phyloP scores from a whole-genome alignment of 371 early-diverging fungal genomes.

The Chytridium lagenaria region DNA sequence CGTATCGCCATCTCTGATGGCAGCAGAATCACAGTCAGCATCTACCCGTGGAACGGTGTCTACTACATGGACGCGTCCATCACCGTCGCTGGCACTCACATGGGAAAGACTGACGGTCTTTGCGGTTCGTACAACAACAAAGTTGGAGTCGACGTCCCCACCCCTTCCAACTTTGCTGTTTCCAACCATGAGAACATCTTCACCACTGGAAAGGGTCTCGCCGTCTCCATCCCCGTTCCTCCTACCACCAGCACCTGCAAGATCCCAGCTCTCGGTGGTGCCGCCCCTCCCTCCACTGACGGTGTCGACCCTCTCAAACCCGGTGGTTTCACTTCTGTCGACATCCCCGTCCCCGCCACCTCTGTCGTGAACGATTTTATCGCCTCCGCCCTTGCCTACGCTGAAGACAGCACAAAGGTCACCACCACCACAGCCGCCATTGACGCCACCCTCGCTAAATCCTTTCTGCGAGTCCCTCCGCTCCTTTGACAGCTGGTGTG shows the following conservation, averaged over 20 bases:
- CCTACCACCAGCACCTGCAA: conserved; percentile 1
- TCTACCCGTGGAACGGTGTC: neutral
- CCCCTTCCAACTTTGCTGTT: neutral
- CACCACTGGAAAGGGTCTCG: neutral
- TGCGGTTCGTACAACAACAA: conserved; percentile 1
- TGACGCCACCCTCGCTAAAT: too few relatives aligned
- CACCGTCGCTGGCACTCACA: neutral
- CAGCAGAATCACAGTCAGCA: neutral
- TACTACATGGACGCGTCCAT: neutral
- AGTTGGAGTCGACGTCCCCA: neutral
- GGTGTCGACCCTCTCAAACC: too few relatives aligned
- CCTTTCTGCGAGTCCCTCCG: too few relatives aligned
- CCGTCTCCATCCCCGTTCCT: neutral
- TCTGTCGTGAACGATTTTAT: too few relatives aligned
- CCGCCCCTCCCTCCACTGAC: too few relatives aligned
- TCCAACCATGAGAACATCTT: neutral
- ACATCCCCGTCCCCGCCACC: too few relatives aligned
- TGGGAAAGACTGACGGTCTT: neutral
- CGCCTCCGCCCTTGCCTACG: too few relatives aligned
- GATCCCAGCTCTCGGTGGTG: neutral
- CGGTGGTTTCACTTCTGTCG: too few relatives aligned
- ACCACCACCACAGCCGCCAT: too few relatives aligned
- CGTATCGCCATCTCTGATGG: neutral
- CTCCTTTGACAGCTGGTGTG: too few relatives aligned
- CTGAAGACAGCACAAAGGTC: too few relatives aligned